Conservation (phyloP, 2,329 filamentous ascomycete genomes). For the Teratosphaeria zuluensis region DNA sequence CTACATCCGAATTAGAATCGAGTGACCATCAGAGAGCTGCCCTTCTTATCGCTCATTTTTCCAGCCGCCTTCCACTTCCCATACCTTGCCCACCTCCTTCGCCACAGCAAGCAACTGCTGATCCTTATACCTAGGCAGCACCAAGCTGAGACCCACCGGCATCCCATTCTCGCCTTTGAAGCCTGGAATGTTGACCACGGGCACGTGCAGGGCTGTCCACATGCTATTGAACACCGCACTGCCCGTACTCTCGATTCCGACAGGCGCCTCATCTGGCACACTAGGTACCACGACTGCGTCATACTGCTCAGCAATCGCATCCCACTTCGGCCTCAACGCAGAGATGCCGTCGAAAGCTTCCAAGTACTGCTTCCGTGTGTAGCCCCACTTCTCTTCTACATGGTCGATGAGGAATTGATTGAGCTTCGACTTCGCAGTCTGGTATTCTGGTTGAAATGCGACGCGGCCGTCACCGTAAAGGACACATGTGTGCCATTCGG, state of each 20-base stretch:
- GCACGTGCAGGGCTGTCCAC: slow-evolving; percentile 43
- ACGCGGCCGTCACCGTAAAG: slow-evolving; percentile 44
- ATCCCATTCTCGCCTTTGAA: slow-evolving; percentile 48
- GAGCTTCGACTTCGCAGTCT: slow-evolving; percentile 38
- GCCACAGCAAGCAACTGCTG: slow-evolving; percentile 32
- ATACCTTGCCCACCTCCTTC: slow-evolving; percentile 33
- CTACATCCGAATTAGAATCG: too few species aligned
- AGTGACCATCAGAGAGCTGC: too few species aligned
- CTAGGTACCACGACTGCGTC: slow-evolving; percentile 50
- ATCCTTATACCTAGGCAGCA: slow-evolving; percentile 39
- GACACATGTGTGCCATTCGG: slow-evolving; percentile 44
- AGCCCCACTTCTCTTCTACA: slow-evolving; percentile 40
- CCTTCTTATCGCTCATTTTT: background rate
- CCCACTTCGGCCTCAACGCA: slow-evolving; percentile 44
- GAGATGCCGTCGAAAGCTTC: slow-evolving; percentile 48
- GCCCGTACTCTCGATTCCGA: slow-evolving; percentile 46
- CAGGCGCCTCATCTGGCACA: slow-evolving; percentile 49
- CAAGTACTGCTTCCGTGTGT: slow-evolving; percentile 40
- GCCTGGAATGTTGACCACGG: slow-evolving; percentile 55
- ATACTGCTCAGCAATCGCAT: slow-evolving; percentile 43
- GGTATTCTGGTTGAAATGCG: slow-evolving; percentile 47
- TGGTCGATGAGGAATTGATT: slow-evolving; percentile 36
- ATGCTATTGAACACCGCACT: slow-evolving; percentile 34
- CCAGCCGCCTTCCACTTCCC: slow-evolving; percentile 29
- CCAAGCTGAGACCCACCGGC: slow-evolving; percentile 50